Conservation (phyloP, 768 basidiomycete species). For the Leccinum incarnatum region DNA sequence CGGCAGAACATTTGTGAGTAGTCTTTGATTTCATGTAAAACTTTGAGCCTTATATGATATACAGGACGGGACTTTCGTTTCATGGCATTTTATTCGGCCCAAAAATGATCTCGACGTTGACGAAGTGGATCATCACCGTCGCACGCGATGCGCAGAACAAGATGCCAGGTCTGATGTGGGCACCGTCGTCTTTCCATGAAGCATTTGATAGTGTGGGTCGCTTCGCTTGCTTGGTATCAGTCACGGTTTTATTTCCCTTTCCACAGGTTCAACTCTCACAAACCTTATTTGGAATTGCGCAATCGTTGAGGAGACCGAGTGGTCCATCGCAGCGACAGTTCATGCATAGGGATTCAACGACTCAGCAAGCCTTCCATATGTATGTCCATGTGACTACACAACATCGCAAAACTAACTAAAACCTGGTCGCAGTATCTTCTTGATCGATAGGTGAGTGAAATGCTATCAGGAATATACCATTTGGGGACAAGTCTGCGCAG, state of each 20-base stretch:
- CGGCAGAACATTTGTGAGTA: conserved; percentile 41
- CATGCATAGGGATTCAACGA: conserved; percentile 47
- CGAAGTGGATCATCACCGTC: conserved; percentile 47
- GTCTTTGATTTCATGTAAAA: no score
- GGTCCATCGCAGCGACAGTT: conserved; percentile 45
- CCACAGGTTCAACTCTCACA: conserved; percentile 48
- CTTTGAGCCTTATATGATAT: neutral
- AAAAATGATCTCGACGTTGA: conserved; percentile 12
- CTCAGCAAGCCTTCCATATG: conserved; percentile 58
- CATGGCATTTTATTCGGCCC: conserved; percentile 56
- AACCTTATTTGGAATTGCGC: conserved; percentile 54
- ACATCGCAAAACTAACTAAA: neutral
- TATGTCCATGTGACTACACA: conserved; percentile 28
- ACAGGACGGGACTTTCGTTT: conserved; percentile 53
- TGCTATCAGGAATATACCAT: neutral
- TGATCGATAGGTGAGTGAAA: conserved; percentile 20
- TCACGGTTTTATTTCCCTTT: neutral
- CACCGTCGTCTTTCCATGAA: conserved; percentile 45
- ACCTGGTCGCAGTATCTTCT: conserved; percentile 9
- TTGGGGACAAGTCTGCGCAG: conserved; percentile 25
- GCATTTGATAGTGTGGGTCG: conserved; percentile 47
- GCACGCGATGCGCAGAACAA: conserved; percentile 46
- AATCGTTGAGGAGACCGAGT: conserved; percentile 51
- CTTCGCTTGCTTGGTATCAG: neutral
- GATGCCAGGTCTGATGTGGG: conserved; percentile 24